Percentiles rank a stretch among this genome's conserved stretches.
Conservation (phyloP, 2,329 filamentous ascomycete genomes). For the Hypoxylon sp. region DNA sequence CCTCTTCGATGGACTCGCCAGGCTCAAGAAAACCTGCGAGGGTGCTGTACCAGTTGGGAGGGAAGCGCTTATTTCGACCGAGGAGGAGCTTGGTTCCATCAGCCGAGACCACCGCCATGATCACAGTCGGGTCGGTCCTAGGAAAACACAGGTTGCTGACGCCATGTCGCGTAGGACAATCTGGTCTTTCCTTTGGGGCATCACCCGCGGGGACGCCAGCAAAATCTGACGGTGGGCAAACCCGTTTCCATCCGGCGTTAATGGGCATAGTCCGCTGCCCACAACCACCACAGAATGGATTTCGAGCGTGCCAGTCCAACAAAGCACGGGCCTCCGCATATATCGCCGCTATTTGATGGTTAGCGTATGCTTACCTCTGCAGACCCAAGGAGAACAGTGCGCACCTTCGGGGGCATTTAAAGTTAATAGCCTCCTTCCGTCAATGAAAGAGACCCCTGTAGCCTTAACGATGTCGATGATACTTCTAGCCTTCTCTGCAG, state of each 20-base stretch:
- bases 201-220: constrained; percentile 57
- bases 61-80: constrained; percentile 87
- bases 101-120: constrained; percentile 88
- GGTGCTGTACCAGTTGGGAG: constrained; percentile 86
- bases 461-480: constrained; percentile 70
- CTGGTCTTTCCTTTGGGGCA: constrained; percentile 66
- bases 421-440: constrained; percentile 63
- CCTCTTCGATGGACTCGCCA: constrained; percentile 86
- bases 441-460: constrained; percentile 73
- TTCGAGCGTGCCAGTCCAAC: constrained; percentile 93
- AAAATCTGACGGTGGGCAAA: constrained; percentile 79
- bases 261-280: constrained; percentile 84
- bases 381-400: constrained; percentile 9
- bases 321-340: constrained; percentile 90
- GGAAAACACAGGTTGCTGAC: constrained; percentile 94
- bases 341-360: constrained; percentile 75
- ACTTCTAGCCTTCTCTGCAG: constrained; percentile 71
- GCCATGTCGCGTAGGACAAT: constrained; percentile 85
- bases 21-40: constrained; percentile 90
- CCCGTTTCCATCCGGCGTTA: constrained; percentile 83
- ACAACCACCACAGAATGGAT: constrained; percentile 91
- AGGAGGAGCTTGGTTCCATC: constrained; percentile 84
- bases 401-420: constrained; percentile 63
- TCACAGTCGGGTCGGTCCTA: constrained; percentile 92
- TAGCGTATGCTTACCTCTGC: background rate